Evolutionary conservation across 2,329 filamentous ascomycete species (phyloP), one percentile per base, ranked within the genome.

Genomic region (Phoma sp.): DNA sequence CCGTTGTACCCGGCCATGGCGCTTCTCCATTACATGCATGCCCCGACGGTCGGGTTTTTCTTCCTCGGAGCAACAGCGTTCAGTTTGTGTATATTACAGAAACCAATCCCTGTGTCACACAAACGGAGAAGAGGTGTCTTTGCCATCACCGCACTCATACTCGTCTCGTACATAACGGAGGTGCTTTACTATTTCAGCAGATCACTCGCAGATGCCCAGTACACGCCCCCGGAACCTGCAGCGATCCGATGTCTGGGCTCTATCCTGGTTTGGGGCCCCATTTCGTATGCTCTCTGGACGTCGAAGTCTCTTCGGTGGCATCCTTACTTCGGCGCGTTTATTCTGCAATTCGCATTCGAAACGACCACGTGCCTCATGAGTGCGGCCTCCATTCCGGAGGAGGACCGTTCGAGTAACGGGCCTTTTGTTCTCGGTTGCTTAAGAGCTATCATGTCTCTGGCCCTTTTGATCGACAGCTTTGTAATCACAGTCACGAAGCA

Each of bases 11-110:
- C 65, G 15, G 65, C 66, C 20, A 66, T 69, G 64, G 57, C 49
- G n/a, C 58, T 73, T 5, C 55, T 74, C 28, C 59, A 70, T 47
- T 73, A 74, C 36, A 62, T 71, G 57, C 69, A 74, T 26, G 72
- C 71, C 9, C 72, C 72, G 1, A 47, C 60, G 0, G 64, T 73
- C 2, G 71, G 62, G 11, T 68, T 69, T 42, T 72, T 69, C 62
- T 73, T 64, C 36, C 40, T 73, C 7, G 67, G 58, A 32, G 63
- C 69, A 10, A 56, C 62, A 28, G 53, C 54, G 4, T 72, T 72
- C 51, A 62, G 64, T 37, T 25, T 70, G 10, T 70, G 65, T 47
- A 56, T 66, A 30, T 50, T 74, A n/a, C 72, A 74, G 18, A 74
- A 72, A 33, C 39, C 69, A 11, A 62, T 59, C 29, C 45, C 58